These are phyloP conservation scores for Cochlearia excelsa DNA, from an alignment of 345 rosid species.

Conservation along the genomic window DNA sequence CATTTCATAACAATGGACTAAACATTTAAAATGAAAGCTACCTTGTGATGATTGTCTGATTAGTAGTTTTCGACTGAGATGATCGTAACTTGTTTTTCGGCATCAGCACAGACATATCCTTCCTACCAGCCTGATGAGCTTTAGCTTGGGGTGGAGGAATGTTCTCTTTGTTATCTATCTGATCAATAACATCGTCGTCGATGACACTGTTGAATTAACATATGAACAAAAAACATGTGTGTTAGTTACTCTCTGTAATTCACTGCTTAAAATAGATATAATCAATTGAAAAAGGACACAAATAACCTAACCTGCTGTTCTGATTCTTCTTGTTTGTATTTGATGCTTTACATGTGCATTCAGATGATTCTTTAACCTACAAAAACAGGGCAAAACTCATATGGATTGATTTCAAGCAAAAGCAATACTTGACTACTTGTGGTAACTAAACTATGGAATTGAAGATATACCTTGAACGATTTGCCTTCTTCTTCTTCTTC, in stretches of 20 bases:
- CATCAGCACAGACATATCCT: slow-evolving; percentile 40
- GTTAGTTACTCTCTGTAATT: no score
- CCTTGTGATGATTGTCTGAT: slow-evolving; percentile 46
- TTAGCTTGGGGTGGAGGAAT: no score
- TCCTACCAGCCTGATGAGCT: no score
- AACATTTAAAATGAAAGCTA: slow-evolving; percentile 8
- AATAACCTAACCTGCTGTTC: no score
- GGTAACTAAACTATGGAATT: not conserved
- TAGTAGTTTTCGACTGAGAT: slow-evolving; percentile 44
- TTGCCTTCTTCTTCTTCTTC: no score
- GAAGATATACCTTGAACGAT: no score
- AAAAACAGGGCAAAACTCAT: not conserved
- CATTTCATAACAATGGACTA: not conserved
- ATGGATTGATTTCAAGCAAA: not conserved
- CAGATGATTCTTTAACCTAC: slow-evolving; percentile 3
- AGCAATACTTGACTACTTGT: not conserved
- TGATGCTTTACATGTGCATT: no score
- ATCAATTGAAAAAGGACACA: no score
- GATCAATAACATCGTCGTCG: slow-evolving; percentile 14
- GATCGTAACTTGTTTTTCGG: slow-evolving; percentile 42
- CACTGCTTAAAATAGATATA: no score
- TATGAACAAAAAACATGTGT: no score
- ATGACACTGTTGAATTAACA: slow-evolving; percentile 11
- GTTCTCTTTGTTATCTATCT: not conserved
- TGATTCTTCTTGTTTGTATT: no score